Conservation (phyloP, 768 basidiomycete genomes). For the Suillus americanus region DNA sequence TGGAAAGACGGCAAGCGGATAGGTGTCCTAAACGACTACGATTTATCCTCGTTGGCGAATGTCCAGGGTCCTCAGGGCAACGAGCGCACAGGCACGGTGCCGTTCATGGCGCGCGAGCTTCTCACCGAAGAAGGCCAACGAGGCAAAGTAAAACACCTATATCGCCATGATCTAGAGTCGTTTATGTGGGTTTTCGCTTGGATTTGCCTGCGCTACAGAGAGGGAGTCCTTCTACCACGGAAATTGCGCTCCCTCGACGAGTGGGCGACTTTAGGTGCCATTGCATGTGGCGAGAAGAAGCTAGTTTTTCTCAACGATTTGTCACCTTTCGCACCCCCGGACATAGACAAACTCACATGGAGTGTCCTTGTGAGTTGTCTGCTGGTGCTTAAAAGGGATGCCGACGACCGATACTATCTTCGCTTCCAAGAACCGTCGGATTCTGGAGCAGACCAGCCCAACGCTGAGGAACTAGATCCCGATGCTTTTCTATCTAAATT, state of each 20-base stretch:
- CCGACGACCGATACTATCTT: not conserved
- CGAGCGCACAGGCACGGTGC: not conserved
- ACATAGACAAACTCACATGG: too few relatives aligned
- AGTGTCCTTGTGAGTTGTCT: too few relatives aligned
- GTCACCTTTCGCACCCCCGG: not conserved
- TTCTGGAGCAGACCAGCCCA: not conserved
- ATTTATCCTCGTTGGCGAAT: not conserved
- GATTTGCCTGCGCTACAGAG: too few relatives aligned
- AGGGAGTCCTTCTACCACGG: too few relatives aligned
- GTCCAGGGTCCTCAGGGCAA: not conserved
- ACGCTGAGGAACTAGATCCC: not conserved
- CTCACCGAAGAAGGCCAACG: not conserved
- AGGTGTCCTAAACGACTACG: slow-evolving; percentile 20
- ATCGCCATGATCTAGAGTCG: too few relatives aligned
- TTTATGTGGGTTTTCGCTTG: too few relatives aligned
- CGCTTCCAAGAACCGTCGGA: not conserved
- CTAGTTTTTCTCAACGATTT: too few relatives aligned
- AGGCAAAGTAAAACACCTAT: not conserved
- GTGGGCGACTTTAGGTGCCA: not conserved
- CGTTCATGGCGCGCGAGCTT: too few relatives aligned
- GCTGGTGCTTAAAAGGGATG: not conserved
- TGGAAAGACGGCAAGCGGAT: not conserved
- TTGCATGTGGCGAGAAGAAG: too few relatives aligned
- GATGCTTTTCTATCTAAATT: not conserved
- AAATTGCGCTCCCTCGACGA: too few relatives aligned